Percentiles rank a stretch among this genome's conserved stretches.
These are phyloP conservation scores for Epicoccum sorghinum DNA, from an alignment of 2,329 filamentous ascomycete genomes.

Conservation along the genomic window DNA sequence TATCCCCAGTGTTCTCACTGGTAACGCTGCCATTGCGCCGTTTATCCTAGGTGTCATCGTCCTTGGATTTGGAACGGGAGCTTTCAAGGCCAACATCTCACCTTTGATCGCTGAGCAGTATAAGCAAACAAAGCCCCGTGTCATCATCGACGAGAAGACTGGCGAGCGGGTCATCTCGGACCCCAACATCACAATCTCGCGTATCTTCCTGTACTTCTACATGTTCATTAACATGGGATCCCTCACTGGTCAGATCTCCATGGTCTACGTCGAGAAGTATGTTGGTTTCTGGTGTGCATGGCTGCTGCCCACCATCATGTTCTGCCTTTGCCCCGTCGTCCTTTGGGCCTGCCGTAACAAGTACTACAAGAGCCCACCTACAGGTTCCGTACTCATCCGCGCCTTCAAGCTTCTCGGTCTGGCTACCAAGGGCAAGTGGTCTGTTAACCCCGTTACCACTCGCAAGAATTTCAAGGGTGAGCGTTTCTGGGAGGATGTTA, in stretches of 20 bases:
- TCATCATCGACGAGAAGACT: conserved; percentile 58
- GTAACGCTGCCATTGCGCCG: conserved; percentile 53
- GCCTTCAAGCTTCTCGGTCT: conserved; percentile 66
- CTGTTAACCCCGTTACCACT: conserved; percentile 64
- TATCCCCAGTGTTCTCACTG: conserved; percentile 54
- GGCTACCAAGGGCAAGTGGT: conserved; percentile 69
- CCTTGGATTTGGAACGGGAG: conserved; percentile 55
- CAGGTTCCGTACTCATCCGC: conserved; percentile 73
- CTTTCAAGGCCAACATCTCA: conserved; percentile 58
- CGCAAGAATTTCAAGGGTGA: conserved; percentile 64
- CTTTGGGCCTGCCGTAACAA: conserved; percentile 64
- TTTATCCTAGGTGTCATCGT: conserved; percentile 59
- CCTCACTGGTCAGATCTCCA: conserved; percentile 71
- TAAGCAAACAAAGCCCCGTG: conserved; percentile 62
- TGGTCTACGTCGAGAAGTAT: conserved; percentile 78
- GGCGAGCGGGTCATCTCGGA: conserved; percentile 75
- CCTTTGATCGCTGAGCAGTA: conserved; percentile 75
- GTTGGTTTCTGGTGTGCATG: conserved; percentile 77
- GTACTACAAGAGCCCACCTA: conserved; percentile 69
- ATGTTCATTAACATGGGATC: conserved; percentile 68
- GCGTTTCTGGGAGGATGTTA: conserved; percentile 70
- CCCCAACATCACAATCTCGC: conserved; percentile 69
- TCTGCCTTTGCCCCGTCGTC: conserved; percentile 67
- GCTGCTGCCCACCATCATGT: conserved; percentile 70
- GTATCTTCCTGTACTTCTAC: conserved; percentile 58